phyloP scores from a whole-genome alignment of 106 monocot genomes.

The Dendrobium officinale region DNA sequence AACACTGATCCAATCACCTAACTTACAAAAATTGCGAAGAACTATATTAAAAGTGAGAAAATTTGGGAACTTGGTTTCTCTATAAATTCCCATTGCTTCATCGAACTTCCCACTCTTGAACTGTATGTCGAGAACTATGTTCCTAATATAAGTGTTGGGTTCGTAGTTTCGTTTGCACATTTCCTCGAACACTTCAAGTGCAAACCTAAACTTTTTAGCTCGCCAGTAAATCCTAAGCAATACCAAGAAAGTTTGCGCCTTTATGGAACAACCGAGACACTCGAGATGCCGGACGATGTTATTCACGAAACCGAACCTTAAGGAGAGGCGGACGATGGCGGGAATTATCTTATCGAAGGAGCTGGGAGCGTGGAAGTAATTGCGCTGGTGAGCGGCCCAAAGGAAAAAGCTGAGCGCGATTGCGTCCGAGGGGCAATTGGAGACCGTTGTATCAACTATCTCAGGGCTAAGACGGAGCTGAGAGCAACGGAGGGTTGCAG shows the following conservation, averaged over 20 bases:
- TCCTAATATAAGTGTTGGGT: constrained; percentile 44
- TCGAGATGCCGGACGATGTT: constrained; percentile 24
- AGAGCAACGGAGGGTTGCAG: not conserved
- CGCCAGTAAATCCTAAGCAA: constrained; percentile 50
- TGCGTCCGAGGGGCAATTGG: constrained; percentile 39
- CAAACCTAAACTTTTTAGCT: constrained; percentile 24
- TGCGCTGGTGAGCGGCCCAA: constrained; percentile 45
- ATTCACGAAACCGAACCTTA: constrained; percentile 21
- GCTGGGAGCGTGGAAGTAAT: constrained; percentile 36
- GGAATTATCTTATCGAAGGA: constrained; percentile 39
- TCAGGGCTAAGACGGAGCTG: constrained; percentile 21
- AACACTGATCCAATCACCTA: constrained; percentile 29
- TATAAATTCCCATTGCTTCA: constrained; percentile 21
- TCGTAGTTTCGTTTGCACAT: constrained; percentile 26
- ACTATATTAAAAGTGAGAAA: constrained; percentile 43
- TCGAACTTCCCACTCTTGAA: constrained; percentile 32
- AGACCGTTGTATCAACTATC: constrained; percentile 29
- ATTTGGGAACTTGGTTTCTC: constrained; percentile 19
- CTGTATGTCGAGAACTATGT: constrained; percentile 47
- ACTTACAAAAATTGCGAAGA: constrained; percentile 31
- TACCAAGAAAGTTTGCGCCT: constrained; percentile 45
- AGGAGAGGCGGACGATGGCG: constrained; percentile 31
- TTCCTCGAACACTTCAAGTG: constrained; percentile 43
- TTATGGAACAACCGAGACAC: constrained; percentile 29
- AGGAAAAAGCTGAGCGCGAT: constrained; percentile 58